Evolutionary conservation across 148 eudicot genomes (phyloP).

Genomic region (Rhododendron simsii): DNA sequence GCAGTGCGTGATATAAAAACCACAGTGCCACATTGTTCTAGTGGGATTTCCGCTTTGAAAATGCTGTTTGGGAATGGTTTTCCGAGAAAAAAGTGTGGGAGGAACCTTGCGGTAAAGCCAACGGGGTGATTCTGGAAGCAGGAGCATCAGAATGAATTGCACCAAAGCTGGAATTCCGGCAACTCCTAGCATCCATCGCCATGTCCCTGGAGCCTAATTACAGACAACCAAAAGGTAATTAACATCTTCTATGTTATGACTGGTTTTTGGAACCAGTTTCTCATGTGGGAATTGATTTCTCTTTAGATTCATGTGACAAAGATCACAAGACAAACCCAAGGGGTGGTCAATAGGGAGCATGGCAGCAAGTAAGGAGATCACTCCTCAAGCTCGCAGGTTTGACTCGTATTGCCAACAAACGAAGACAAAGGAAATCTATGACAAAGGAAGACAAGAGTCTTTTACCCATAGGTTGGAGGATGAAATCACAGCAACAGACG

Average conservation of each 20-base stretch:
- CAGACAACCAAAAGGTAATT: not conserved
- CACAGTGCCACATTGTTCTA: not conserved
- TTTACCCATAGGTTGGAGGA: too few species aligned
- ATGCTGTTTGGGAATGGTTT: not conserved
- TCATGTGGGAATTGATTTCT: not conserved
- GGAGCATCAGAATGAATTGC: slow-evolving; percentile 54
- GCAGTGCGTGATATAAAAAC: not conserved
- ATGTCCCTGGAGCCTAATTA: slow-evolving; percentile 58
- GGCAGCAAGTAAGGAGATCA: too few species aligned
- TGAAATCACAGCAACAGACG: too few species aligned
- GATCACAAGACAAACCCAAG: not conserved
- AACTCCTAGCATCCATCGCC: slow-evolving; percentile 87
- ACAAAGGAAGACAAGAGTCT: too few species aligned
- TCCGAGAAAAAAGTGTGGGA: not conserved
- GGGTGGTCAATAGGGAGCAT: too few species aligned
- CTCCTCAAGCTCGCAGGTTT: too few species aligned
- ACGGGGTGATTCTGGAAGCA: slow-evolving; percentile 75
- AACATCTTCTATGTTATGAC: not conserved
- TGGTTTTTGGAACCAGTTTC: not conserved
- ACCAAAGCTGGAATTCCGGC: slow-evolving; percentile 63
- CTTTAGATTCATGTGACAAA: not conserved
- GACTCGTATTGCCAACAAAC: too few species aligned
- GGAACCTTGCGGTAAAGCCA: slow-evolving; percentile 76
- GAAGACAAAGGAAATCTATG: too few species aligned
- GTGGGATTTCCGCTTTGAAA: not conserved